Percentiles rank a stretch among this genome's conserved stretches.
These are phyloP conservation scores for Chalciporus sp. DNA, from an alignment of 1,284 basidiomycete genomes.

Conservation along the genomic window DNA sequence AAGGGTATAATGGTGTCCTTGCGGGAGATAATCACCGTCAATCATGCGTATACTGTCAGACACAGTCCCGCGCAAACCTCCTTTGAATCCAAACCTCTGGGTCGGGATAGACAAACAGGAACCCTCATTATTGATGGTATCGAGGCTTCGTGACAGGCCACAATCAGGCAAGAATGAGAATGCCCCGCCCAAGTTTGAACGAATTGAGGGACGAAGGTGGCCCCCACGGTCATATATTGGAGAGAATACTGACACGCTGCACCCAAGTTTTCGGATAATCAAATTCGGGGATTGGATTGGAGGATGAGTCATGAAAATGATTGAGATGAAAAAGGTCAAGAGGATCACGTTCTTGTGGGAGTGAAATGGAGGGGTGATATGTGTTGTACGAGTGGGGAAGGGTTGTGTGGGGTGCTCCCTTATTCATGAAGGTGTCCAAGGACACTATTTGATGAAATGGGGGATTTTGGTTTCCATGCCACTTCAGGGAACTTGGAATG, in stretches of 20 bases:
- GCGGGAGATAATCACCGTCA: constrained; percentile 30
- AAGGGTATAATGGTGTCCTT: constrained; percentile 8
- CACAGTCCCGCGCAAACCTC: constrained; percentile 3
- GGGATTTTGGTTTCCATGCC: constrained; percentile 22
- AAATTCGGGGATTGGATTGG: constrained; percentile 17
- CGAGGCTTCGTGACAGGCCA: constrained; percentile 3
- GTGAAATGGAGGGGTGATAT: constrained; percentile 22
- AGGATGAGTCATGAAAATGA: not conserved
- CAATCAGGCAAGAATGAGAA: constrained; percentile 1
- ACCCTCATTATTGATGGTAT: constrained; percentile 1
- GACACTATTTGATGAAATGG: constrained; percentile 13
- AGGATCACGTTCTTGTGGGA: constrained; percentile 5
- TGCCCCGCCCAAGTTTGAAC: not conserved
- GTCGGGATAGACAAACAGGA: constrained; percentile 4
- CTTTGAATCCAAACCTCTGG: constrained; percentile 1
- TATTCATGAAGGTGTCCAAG: constrained; percentile 3
- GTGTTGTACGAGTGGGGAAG: constrained; percentile 2
- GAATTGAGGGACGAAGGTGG: not conserved
- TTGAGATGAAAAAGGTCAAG: not conserved
- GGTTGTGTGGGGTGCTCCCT: constrained; percentile 1
- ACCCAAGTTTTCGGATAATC: constrained; percentile 10
- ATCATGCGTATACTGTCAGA: constrained; percentile 14
- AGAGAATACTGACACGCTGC: not conserved
- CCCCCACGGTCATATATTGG: constrained; percentile 17
- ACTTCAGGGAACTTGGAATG: constrained; percentile 14